Evolutionary conservation across 371 early-diverging fungal genomes (phyloP).

Genomic region (Lichtheimia ramosa): DNA sequence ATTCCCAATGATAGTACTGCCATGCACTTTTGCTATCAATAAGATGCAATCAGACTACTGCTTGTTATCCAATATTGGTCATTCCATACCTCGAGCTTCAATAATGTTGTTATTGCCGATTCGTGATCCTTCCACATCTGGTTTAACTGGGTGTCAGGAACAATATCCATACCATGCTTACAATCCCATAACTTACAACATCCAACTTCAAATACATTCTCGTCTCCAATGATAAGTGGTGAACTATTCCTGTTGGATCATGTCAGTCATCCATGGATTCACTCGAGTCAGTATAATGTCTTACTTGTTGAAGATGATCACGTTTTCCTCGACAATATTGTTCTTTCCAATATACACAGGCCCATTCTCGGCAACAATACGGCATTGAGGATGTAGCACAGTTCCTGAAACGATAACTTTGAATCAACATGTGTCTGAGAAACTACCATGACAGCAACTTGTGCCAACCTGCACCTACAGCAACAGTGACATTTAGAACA

Average conservation of each 20-base stretch:
- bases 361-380: constrained; percentile 69
- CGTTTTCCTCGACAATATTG: constrained; percentile 79
- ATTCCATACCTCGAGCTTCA: constrained; percentile 61
- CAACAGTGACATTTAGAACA: neutral
- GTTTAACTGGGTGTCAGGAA: neutral
- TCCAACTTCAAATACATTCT: constrained; percentile 79
- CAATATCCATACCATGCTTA: neutral
- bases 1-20: constrained; percentile 65
- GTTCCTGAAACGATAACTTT: constrained; percentile 43
- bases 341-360: constrained; percentile 72
- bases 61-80: neutral
- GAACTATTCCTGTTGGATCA: constrained; percentile 32
- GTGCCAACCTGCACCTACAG: constrained; percentile 17
- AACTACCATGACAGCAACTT: no score
- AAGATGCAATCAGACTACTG: neutral
- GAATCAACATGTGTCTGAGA: no score
- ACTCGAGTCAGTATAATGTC: neutral
- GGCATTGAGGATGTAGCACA: constrained; percentile 77
- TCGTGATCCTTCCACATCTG: constrained; percentile 70
- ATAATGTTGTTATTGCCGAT: constrained; percentile 72
- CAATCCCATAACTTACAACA: constrained; percentile 49
- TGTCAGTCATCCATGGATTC: neutral
- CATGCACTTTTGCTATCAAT: constrained; percentile 53
- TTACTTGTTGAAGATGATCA: constrained; percentile 73
- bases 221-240: constrained; percentile 71